Percentiles rank a stretch among this genome's conserved stretches.
Evolutionary conservation across 345 rosid species (phyloP).

Genomic region (Erucastrum elatum): DNA sequence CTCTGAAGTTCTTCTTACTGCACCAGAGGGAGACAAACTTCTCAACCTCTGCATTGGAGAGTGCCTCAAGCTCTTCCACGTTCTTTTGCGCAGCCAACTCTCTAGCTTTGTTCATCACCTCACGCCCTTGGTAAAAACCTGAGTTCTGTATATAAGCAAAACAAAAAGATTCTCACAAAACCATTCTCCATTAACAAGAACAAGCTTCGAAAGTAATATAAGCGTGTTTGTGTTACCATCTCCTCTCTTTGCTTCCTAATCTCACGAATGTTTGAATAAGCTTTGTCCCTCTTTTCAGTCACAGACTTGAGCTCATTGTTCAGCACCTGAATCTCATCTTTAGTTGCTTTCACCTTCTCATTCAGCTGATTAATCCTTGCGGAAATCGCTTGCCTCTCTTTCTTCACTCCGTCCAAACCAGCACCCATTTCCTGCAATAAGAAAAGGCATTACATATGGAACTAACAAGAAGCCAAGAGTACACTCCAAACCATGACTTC

Average conservation of each 20-base stretch:
- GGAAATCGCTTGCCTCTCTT: slow-evolving; percentile 69
- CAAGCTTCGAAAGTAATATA: background rate
- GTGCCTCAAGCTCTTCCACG: slow-evolving; percentile 56
- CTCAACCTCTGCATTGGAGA: slow-evolving; percentile 58
- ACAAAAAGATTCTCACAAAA: background rate
- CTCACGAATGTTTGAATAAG: slow-evolving; percentile 13
- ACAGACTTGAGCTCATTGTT: slow-evolving; percentile 56
- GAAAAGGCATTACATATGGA: background rate
- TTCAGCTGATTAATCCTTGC: slow-evolving; percentile 55
- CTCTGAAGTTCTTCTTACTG: slow-evolving; percentile 66
- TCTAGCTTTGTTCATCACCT: slow-evolving; percentile 54
- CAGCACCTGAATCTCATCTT: slow-evolving; percentile 55
- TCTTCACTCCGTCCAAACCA: slow-evolving; percentile 77
- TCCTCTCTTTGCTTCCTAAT: slow-evolving; percentile 43
- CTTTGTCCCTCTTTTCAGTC: slow-evolving; percentile 64
- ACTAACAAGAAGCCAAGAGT: background rate
- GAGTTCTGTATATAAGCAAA: slow-evolving; percentile 61
- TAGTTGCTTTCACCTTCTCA: slow-evolving; percentile 55
- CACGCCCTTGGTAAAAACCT: slow-evolving; percentile 48
- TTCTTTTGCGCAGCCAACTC: slow-evolving; percentile 64
- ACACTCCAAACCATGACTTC: background rate
- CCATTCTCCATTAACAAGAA: slow-evolving; percentile 16
- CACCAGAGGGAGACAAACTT: slow-evolving; percentile 80
- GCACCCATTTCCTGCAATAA: background rate
- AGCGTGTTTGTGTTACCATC: slow-evolving; percentile 48